phyloP scores from a whole-genome alignment of 176 grass and related monocot genomes.

The Elaeis guineensis region DNA sequence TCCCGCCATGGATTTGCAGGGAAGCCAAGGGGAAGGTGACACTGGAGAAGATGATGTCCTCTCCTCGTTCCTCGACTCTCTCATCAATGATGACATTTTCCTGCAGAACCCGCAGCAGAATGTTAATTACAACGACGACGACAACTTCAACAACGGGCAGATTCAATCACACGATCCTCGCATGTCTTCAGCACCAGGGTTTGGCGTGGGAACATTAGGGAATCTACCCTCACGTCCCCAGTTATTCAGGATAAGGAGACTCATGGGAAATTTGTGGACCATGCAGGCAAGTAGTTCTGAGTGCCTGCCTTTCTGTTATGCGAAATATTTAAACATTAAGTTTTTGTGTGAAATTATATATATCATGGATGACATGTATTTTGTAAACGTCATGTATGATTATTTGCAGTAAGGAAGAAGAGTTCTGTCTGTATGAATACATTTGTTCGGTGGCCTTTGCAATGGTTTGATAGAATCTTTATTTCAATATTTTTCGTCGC shows the following conservation, averaged over 20 bases:
- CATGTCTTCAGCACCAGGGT: too few species aligned
- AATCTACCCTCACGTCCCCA: background rate
- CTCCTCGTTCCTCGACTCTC: constrained; percentile 18
- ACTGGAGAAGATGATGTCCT: constrained; percentile 2
- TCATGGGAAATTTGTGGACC: background rate
- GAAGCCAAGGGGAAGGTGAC: background rate
- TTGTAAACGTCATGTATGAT: too few species aligned
- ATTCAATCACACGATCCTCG: too few species aligned
- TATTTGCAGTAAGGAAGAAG: too few species aligned
- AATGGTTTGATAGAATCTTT: too few species aligned
- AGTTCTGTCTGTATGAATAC: too few species aligned
- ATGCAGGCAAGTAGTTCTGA: background rate
- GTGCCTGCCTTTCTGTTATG: too few species aligned
- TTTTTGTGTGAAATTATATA: too few species aligned
- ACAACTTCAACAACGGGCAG: background rate
- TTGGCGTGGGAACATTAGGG: background rate
- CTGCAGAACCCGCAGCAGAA: background rate
- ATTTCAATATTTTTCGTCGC: too few species aligned
- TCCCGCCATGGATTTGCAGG: background rate
- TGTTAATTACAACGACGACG: background rate
- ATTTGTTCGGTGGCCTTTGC: too few species aligned
- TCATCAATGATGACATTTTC: constrained; percentile 5
- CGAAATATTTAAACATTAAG: too few species aligned
- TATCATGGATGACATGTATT: too few species aligned
- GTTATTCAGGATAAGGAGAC: background rate